A percentile compares a stretch with the other conserved stretches of the same genome.
Evolutionary conservation across 805 yeast genomes (phyloP).

Genomic region (Monosporozyma servazzii): DNA sequence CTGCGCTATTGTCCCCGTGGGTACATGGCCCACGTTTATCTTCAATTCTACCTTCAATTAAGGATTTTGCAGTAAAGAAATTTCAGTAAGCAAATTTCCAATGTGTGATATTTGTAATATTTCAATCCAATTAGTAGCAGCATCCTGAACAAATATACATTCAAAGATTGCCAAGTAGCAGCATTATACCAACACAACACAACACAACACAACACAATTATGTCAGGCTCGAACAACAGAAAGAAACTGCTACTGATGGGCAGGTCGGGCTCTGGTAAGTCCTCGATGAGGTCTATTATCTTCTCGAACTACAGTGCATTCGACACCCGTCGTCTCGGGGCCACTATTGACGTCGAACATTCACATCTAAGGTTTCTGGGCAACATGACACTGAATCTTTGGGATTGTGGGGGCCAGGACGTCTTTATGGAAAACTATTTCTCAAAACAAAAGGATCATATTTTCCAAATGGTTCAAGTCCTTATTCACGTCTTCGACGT

Average conservation of each 20-base stretch:
- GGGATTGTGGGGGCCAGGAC: conserved; percentile 99
- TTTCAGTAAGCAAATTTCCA: too few species aligned
- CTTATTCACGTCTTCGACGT: conserved; percentile 94
- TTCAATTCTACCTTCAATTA: too few species aligned
- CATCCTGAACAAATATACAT: too few species aligned
- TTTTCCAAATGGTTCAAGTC: conserved; percentile 92
- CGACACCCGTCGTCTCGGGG: conserved; percentile 90
- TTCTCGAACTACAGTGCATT: conserved; percentile 94
- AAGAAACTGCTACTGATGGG: conserved; percentile 70
- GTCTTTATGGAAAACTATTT: conserved; percentile 92
- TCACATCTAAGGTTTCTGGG: conserved; percentile 88
- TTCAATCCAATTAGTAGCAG: too few species aligned
- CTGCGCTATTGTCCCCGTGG: too few species aligned
- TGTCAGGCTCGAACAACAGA: conserved; percentile 31
- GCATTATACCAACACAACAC: too few species aligned
- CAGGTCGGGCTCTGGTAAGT: conserved; percentile 93
- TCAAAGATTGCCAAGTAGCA: too few species aligned
- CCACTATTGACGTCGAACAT: conserved; percentile 97
- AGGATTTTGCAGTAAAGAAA: too few species aligned
- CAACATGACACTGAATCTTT: conserved; percentile 85
- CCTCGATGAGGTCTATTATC: conserved; percentile 94
- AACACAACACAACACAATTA: neutral
- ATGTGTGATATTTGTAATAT: too few species aligned
- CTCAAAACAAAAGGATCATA: conserved; percentile 80
- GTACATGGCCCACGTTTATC: too few species aligned